Percentiles rank a stretch among this genome's conserved stretches.
Evolutionary conservation across 2,329 filamentous ascomycete genomes (phyloP).

Genomic region (Aureobasidium sp.): DNA sequence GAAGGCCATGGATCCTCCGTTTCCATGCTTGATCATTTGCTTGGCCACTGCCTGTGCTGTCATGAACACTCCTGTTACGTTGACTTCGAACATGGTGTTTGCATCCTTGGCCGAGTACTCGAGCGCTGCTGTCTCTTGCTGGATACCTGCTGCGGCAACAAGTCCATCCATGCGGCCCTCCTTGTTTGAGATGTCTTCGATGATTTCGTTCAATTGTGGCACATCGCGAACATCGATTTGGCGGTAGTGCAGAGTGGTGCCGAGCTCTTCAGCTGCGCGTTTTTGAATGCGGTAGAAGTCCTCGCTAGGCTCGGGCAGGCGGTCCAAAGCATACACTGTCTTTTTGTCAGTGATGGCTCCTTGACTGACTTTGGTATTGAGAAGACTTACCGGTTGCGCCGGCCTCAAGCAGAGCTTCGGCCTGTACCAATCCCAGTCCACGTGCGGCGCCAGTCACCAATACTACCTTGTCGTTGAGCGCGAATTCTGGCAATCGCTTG

Average conservation of each 20-base stretch:
- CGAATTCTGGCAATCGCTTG: constrained; percentile 61
- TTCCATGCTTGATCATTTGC: constrained; percentile 54
- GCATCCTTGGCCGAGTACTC: constrained; percentile 61
- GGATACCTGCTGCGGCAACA: constrained; percentile 65
- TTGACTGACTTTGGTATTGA: neutral
- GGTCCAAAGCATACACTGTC: constrained; percentile 58
- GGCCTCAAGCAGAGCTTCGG: constrained; percentile 65
- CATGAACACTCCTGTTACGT: constrained; percentile 56
- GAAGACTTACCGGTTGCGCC: constrained; percentile 52
- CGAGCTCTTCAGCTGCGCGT: constrained; percentile 54
- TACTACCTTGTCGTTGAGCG: constrained; percentile 60
- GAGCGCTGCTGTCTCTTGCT: constrained; percentile 75
- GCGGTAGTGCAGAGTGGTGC: constrained; percentile 61
- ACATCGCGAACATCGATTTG: constrained; percentile 74
- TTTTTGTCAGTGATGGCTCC: neutral
- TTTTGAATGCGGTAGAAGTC: constrained; percentile 59
- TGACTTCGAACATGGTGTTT: constrained; percentile 55
- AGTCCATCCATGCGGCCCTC: constrained; percentile 72
- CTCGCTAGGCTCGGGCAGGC: constrained; percentile 48
- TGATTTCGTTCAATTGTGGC: constrained; percentile 54
- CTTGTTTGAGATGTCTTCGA: constrained; percentile 59
- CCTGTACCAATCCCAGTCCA: constrained; percentile 65
- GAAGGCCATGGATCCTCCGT: constrained; percentile 52
- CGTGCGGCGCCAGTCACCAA: constrained; percentile 63
- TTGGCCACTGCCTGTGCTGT: constrained; percentile 55